Evolutionary conservation across 2,329 filamentous ascomycete genomes (phyloP).

Genomic region (Podosphaera xanthii): DNA sequence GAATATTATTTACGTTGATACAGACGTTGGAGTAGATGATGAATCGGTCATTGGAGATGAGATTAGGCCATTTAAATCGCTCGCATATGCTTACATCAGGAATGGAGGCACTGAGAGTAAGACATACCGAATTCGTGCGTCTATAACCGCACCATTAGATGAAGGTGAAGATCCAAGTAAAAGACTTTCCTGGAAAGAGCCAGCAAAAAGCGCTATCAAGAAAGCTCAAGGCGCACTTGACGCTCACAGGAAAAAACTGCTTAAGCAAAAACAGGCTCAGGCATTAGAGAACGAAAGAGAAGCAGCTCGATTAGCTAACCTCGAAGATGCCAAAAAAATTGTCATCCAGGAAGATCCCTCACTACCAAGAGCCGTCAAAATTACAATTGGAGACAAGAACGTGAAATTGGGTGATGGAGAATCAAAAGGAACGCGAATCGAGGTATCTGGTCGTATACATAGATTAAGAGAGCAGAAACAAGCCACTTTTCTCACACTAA

Average conservation of each 20-base stretch:
- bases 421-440: constrained; percentile 48
- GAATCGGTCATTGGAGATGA: constrained; percentile 43
- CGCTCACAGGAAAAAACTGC: constrained; percentile 61
- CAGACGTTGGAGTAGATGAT: constrained; percentile 54
- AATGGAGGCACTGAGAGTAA: constrained; percentile 30
- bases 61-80: constrained; percentile 56
- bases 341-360: constrained; percentile 44
- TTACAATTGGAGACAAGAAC: constrained; percentile 53
- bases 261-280: constrained; percentile 51
- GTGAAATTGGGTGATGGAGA: constrained; percentile 33
- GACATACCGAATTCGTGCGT: constrained; percentile 46
- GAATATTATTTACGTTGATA: constrained; percentile 50
- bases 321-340: constrained; percentile 69
- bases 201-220: constrained; percentile 65
- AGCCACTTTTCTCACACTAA: constrained; percentile 65
- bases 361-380: constrained; percentile 50
- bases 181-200: constrained; percentile 54
- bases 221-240: constrained; percentile 58
- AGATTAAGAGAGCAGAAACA: constrained; percentile 62
- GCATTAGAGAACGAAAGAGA: constrained; percentile 51
- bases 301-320: constrained; percentile 40
- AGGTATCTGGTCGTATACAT: constrained; percentile 65
- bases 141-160: constrained; percentile 33
- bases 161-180: constrained; percentile 39
- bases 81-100: constrained; percentile 49